Evolutionary conservation across 306 rosid genomes (phyloP).

Genomic region (Citrullus amarus): DNA sequence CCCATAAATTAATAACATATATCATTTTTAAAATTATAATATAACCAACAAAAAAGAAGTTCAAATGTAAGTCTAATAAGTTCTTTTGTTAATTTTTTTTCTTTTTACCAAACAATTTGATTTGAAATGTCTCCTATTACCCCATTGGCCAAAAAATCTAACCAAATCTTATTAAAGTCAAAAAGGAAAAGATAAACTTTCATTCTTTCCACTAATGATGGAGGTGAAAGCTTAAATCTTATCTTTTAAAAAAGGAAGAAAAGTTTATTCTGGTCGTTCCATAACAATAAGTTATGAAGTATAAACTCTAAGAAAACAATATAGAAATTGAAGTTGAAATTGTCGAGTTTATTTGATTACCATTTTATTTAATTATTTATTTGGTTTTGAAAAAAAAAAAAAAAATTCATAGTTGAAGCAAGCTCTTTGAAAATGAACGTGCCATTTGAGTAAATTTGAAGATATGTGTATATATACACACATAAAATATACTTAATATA

Average conservation of each 20-base stretch:
- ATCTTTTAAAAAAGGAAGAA: too few relatives aligned
- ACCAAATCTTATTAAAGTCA: not conserved
- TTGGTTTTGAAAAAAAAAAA: too few relatives aligned
- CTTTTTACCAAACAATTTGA: not conserved
- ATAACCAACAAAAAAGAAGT: too few relatives aligned
- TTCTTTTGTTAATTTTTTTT: too few relatives aligned
- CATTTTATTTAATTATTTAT: not conserved
- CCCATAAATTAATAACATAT: not conserved
- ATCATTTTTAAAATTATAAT: too few relatives aligned
- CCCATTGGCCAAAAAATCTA: not conserved
- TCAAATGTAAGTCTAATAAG: too few relatives aligned
- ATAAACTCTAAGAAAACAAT: too few relatives aligned
- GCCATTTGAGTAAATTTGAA: not conserved
- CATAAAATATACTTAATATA: not conserved
- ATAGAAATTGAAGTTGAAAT: not conserved
- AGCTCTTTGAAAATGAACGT: not conserved
- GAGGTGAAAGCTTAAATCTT: not conserved
- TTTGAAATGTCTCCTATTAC: not conserved
- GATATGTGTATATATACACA: not conserved
- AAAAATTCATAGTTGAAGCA: not conserved
- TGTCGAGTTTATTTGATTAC: not conserved
- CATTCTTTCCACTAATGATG: not conserved
- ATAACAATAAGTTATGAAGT: not conserved
- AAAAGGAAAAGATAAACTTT: not conserved
- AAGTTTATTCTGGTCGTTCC: not conserved